These are phyloP conservation scores for Hemisphaericaspora lyxosophila DNA, from an alignment of 1,139 yeast genomes.

Conservation along the genomic window DNA sequence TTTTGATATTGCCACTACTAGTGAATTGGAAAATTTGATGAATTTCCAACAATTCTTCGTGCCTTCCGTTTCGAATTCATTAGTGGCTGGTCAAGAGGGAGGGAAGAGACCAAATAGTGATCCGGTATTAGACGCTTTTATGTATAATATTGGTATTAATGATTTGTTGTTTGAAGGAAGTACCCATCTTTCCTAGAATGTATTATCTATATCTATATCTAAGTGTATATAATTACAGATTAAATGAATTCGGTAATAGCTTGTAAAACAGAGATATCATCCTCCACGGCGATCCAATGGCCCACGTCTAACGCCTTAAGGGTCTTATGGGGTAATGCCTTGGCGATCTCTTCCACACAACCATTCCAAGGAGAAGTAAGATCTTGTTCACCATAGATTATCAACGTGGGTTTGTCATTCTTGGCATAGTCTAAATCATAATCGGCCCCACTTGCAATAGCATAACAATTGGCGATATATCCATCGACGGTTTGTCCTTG, in stretches of 20 bases:
- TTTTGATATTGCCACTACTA: constrained; percentile 6
- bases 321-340: constrained; percentile 11
- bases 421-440: constrained; percentile 15
- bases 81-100: not conserved
- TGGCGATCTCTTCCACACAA: constrained; percentile 20
- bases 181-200: not conserved
- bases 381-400: constrained; percentile 24
- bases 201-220: not conserved
- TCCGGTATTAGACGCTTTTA: constrained; percentile 16
- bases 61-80: constrained; percentile 15
- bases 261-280: constrained; percentile 14
- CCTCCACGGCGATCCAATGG: constrained; percentile 28
- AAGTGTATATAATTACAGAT: not conserved
- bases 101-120: constrained; percentile 1
- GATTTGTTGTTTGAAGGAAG: constrained; percentile 22
- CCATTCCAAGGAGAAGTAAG: constrained; percentile 23
- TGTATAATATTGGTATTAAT: constrained; percentile 22
- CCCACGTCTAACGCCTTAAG: constrained; percentile 20
- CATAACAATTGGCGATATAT: constrained; percentile 24
- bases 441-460: constrained; percentile 19
- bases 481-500: constrained; percentile 21
- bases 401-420: constrained; percentile 18
- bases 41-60: constrained; percentile 22
- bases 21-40: constrained; percentile 18
- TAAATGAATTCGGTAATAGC: constrained; percentile 9